A percentile compares a stretch with the other conserved stretches of the same genome.
phyloP scores from a whole-genome alignment of 2,329 filamentous ascomycete genomes.

The Microdochium nivale region DNA sequence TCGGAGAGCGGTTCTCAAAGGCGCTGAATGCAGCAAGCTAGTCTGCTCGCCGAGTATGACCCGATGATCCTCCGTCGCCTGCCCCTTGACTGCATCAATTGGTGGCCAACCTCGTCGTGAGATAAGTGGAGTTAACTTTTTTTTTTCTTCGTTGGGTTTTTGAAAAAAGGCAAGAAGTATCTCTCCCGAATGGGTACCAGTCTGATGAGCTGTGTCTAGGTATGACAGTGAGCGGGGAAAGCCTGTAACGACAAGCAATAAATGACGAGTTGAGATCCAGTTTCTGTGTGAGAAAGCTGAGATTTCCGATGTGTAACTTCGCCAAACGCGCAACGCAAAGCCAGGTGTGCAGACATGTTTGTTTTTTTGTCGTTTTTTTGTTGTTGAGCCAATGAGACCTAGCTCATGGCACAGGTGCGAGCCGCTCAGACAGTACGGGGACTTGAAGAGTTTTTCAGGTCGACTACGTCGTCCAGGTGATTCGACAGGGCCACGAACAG shows the following conservation, averaged over 20 bases:
- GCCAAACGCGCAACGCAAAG: conserved; percentile 5
- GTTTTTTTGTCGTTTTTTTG: neutral
- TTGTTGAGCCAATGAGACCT: neutral
- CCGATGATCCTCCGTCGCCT: conserved; percentile 31
- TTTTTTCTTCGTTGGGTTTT: neutral
- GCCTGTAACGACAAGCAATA: conserved; percentile 17
- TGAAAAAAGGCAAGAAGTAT: neutral
- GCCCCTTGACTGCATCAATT: conserved; percentile 27
- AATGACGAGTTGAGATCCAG: conserved; percentile 4
- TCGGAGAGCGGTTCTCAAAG: conserved; percentile 11
- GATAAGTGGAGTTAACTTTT: conserved; percentile 37
- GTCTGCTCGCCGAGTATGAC: conserved; percentile 17
- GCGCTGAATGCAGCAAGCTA: conserved; percentile 18
- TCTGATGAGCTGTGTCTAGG: conserved; percentile 33
- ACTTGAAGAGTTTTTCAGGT: conserved; percentile 62
- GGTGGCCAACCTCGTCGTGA: conserved; percentile 36
- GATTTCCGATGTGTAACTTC: conserved; percentile 1
- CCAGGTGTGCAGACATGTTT: conserved; percentile 3
- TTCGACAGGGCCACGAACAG: conserved; percentile 98
- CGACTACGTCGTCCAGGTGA: conserved; percentile 92
- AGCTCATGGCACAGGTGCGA: neutral
- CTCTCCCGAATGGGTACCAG: conserved; percentile 41
- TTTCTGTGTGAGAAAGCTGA: neutral
- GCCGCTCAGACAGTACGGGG: conserved; percentile 45
- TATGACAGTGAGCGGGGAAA: conserved; percentile 28